These are phyloP conservation scores for Gentiana straminea DNA, from an alignment of 257 asterid species.

Conservation along the genomic window DNA sequence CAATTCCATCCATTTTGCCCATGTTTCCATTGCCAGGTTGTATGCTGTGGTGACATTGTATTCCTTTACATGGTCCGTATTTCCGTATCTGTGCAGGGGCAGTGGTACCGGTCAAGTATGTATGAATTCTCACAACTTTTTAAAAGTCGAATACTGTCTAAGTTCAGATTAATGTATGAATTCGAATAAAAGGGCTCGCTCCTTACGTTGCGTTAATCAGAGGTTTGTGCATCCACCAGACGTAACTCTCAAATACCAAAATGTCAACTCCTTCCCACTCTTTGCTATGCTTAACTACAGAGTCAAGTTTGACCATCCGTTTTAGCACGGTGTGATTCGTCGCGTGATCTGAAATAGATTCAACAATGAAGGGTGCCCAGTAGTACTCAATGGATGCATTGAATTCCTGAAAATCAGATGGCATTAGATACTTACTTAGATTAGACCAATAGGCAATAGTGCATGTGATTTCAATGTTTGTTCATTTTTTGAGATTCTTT, in stretches of 20 bases:
- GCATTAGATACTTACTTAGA: not conserved
- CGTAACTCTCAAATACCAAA: conserved; percentile 74
- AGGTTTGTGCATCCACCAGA: conserved; percentile 96
- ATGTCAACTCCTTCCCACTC: conserved; percentile 74
- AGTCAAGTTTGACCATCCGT: conserved; percentile 65
- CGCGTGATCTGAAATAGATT: conserved; percentile 82
- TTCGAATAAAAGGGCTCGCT: not conserved
- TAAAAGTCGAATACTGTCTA: too few relatives aligned
- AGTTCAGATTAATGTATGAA: too few relatives aligned
- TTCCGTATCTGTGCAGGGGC: conserved; percentile 39
- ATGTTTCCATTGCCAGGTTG: conserved; percentile 64
- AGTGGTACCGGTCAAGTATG: not conserved
- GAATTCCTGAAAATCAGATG: conserved; percentile 37
- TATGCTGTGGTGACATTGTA: conserved; percentile 69
- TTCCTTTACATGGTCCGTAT: conserved; percentile 37
- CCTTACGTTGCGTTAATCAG: conserved; percentile 68
- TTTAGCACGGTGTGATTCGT: conserved; percentile 58
- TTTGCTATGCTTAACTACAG: conserved; percentile 52
- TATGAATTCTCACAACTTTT: too few relatives aligned
- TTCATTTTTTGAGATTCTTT: not conserved
- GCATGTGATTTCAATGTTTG: too few relatives aligned
- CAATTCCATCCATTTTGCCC: conserved; percentile 74
- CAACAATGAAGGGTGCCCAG: conserved; percentile 91
- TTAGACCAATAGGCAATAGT: not conserved
- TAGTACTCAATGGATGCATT: conserved; percentile 82